Evolutionary conservation across 805 yeast genomes (phyloP).

Genomic region (Phaffomyces antillensis): DNA sequence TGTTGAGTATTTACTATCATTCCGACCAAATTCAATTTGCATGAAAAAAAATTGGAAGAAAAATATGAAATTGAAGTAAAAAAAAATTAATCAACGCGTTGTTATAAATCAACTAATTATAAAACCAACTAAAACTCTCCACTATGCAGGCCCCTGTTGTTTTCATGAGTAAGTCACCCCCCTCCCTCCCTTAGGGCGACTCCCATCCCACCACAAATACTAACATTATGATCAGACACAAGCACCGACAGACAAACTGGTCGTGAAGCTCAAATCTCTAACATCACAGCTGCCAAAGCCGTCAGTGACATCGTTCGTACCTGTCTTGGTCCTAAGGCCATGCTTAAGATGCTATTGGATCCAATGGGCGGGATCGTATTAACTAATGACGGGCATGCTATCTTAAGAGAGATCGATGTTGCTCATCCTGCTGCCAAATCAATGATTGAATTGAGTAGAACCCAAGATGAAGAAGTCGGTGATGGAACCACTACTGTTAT

Average conservation of each 20-base stretch:
- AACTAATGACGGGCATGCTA: conserved; percentile 98
- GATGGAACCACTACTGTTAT: conserved; percentile 98
- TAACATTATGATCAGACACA: conserved; percentile 40
- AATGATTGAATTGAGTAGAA: conserved; percentile 93
- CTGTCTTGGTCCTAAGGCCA: conserved; percentile 97
- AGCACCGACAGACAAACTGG: conserved; percentile 92
- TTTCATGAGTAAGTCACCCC: conserved; percentile 40
- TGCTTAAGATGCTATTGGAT: conserved; percentile 95
- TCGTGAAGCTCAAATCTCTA: conserved; percentile 93
- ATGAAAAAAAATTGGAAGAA: too few relatives aligned
- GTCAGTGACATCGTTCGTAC: conserved; percentile 97
- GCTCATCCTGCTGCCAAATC: conserved; percentile 99
- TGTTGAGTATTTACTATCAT: too few relatives aligned
- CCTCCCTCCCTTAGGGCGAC: not conserved
- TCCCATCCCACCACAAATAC: not conserved
- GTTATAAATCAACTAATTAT: too few relatives aligned
- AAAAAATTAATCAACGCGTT: too few relatives aligned
- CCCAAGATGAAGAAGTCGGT: conserved; percentile 98
- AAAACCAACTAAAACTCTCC: too few relatives aligned
- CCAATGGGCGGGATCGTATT: conserved; percentile 92
- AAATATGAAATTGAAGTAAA: too few relatives aligned
- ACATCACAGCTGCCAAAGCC: conserved; percentile 98
- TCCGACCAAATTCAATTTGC: too few relatives aligned
- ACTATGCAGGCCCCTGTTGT: conserved; percentile 80
- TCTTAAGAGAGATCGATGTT: conserved; percentile 91